Conservation (phyloP, 1,284 basidiomycete genomes). For the Fomitopsis pinicola region DNA sequence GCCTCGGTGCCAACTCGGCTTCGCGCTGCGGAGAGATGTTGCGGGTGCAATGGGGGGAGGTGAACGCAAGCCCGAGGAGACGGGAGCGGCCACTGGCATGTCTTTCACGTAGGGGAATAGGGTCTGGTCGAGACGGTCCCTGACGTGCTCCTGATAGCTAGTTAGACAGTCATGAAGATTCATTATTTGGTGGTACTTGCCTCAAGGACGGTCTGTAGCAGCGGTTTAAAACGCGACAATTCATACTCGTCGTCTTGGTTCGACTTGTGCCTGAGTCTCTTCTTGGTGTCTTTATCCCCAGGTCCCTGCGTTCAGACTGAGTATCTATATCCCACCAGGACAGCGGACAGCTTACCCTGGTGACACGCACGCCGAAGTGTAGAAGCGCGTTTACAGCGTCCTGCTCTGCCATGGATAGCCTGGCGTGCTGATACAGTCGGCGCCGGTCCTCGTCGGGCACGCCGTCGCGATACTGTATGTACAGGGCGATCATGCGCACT, state of each 20-base stretch:
- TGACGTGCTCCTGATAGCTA: constrained; percentile 70
- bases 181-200: constrained; percentile 11
- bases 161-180: background rate
- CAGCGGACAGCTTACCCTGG: constrained; percentile 49
- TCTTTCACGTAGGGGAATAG: constrained; percentile 93
- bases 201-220: constrained; percentile 67
- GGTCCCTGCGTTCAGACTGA: constrained; percentile 41
- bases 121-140: constrained; percentile 72
- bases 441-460: constrained; percentile 97
- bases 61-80: constrained; percentile 39
- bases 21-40: constrained; percentile 77
- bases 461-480: constrained; percentile 94
- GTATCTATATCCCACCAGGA: background rate
- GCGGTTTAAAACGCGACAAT: constrained; percentile 90
- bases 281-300: constrained; percentile 72
- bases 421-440: constrained; percentile 95
- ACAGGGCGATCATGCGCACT: constrained; percentile 94
- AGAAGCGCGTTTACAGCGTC: constrained; percentile 90
- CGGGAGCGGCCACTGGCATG: constrained; percentile 52
- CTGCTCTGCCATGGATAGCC: constrained; percentile 85
- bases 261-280: constrained; percentile 77
- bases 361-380: constrained; percentile 81
- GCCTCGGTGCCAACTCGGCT: constrained; percentile 82
- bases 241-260: constrained; percentile 88
- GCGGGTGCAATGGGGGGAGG: constrained; percentile 34